Evolutionary conservation across 768 basidiomycete species (phyloP), one percentile per base, ranked within the genome.

Genomic region (Leccinum sublutescens): DNA sequence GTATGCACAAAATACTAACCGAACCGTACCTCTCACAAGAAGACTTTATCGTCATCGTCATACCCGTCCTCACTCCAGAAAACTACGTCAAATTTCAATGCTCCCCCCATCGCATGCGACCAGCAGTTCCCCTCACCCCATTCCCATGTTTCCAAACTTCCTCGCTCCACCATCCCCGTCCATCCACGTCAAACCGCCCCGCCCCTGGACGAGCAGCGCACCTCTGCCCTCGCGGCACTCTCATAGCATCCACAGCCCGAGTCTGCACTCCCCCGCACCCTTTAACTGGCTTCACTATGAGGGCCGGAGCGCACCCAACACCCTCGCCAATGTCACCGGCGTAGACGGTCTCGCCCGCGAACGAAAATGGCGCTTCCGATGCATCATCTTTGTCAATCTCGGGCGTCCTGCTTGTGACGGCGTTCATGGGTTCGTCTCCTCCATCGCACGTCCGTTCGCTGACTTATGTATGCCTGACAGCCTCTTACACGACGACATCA

Each of bases 251-350:
- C 69, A 76, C 50, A 71, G 77, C 51, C 69, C 66, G 34, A 84
- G 79, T 57, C 77, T 79, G 8, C 79, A 82, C 60, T 86, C 83
- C 52, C 86, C 87, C 0, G 89, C 91, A 0, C 91, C 91, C 0
- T 89, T 93, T 55, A 89, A 93, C 63, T 92, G 91, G 89, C 74
- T 94, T 6, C 91, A 93, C 66, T 89, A 93, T 60, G 91, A 93
- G 65, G 91, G 91, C 4, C 78, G 91, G 3, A 87, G 83, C 0
- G 85, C 89, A 33, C 90, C 88, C 72, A 91, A 88, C 11, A 93
- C 91, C 5, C 73, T 90, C 27, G 85, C 78, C 31, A 11, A 31
- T 0, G 3, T 31, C 31, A 31, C 31, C 31, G 31, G 31, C 31
- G 10, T 31, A 31, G 10, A 11, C 31, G 31, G 31, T 11, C 31